Conservation (phyloP, 2,329 filamentous ascomycete species). For the Fusarium illudens region DNA sequence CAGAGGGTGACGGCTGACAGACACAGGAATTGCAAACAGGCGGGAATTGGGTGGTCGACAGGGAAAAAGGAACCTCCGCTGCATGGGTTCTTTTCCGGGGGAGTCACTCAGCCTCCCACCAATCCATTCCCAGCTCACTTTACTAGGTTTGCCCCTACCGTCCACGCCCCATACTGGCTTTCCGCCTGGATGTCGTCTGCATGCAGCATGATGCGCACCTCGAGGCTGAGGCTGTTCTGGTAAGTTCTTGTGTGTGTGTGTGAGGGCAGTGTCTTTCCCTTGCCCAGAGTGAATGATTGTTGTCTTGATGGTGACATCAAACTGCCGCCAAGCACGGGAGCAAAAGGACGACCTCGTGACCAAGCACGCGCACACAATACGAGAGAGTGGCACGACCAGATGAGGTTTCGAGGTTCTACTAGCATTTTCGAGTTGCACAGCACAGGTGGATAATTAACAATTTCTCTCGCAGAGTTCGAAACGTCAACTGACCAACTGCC, state of each 20-base stretch:
- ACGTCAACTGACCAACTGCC: slow-evolving; percentile 1
- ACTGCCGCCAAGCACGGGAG: slow-evolving; percentile 13
- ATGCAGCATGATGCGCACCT: slow-evolving; percentile 17
- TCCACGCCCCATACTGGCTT: not conserved
- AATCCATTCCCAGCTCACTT: not conserved
- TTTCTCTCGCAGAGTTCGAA: slow-evolving; percentile 9
- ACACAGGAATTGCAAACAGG: slow-evolving; percentile 16
- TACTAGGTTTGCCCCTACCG: slow-evolving; percentile 16
- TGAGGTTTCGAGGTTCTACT: slow-evolving; percentile 17
- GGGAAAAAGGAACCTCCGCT: slow-evolving; percentile 23
- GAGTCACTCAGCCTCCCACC: slow-evolving; percentile 3
- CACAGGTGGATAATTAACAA: slow-evolving; percentile 23
- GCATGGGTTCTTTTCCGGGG: slow-evolving; percentile 16
- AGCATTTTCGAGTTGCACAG: slow-evolving; percentile 19
- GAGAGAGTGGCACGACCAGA: slow-evolving; percentile 29
- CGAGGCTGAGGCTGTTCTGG: not conserved
- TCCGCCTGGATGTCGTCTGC: not conserved
- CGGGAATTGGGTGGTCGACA: slow-evolving; percentile 15
- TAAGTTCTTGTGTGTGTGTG: not conserved
- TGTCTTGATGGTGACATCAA: slow-evolving; percentile 30
- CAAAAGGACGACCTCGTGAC: slow-evolving; percentile 32
- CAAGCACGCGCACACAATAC: slow-evolving; percentile 15
- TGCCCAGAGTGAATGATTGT: not conserved
- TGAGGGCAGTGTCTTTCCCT: not conserved
- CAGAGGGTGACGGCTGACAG: slow-evolving; percentile 14